Conservation (phyloP, 1,284 basidiomycete species). For the Cystobasidium slooffiae region DNA sequence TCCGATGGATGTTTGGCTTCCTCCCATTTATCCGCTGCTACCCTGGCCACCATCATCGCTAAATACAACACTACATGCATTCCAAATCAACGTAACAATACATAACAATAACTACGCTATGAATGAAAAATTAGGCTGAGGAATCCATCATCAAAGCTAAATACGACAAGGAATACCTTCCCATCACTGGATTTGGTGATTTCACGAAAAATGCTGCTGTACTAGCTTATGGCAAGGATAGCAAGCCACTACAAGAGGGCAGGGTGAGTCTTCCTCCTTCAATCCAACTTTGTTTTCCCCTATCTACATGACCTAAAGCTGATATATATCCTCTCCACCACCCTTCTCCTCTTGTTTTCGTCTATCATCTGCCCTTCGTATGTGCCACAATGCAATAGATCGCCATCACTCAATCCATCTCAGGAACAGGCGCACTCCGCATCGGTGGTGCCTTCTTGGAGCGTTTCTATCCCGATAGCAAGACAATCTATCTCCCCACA, state of each 20-base stretch:
- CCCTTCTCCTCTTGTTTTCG: too few species aligned
- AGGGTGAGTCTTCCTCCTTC: constrained; percentile 67
- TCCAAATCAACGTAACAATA: neutral
- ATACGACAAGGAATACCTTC: constrained; percentile 96
- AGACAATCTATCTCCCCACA: constrained; percentile 87
- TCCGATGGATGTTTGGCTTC: too few species aligned
- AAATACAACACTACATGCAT: neutral
- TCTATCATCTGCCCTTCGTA: too few species aligned
- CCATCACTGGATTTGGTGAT: constrained; percentile 86
- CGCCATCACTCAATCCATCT: constrained; percentile 93
- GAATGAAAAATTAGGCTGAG: constrained; percentile 70
- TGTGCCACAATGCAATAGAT: too few species aligned
- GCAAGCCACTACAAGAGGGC: constrained; percentile 72
- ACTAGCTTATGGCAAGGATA: constrained; percentile 88
- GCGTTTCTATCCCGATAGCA: constrained; percentile 84
- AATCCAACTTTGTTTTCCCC: neutral
- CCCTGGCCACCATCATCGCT: too few species aligned
- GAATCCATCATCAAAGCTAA: constrained; percentile 69
- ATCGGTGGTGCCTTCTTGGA: constrained; percentile 94
- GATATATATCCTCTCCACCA: too few species aligned
- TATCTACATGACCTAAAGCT: constrained; percentile 3
- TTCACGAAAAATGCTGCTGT: constrained; percentile 89
- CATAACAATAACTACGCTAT: neutral
- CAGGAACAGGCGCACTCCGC: constrained; percentile 95
- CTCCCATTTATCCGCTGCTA: too few species aligned